These are phyloP conservation scores for Cercospora zeina DNA, from an alignment of 2,329 filamentous ascomycete species.

Conservation along the genomic window DNA sequence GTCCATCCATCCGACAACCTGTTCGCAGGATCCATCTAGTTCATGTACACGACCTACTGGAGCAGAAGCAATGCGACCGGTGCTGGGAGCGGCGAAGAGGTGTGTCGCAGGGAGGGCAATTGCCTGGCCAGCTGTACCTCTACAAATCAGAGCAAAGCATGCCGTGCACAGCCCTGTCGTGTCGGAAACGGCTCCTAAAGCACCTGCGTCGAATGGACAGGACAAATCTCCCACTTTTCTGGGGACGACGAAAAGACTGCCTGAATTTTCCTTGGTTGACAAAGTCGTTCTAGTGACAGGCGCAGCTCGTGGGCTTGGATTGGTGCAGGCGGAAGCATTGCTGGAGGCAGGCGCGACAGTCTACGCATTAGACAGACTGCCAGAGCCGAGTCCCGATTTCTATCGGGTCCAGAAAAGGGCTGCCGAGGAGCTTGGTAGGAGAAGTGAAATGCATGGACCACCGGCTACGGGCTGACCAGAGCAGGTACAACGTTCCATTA, in stretches of 20 bases:
- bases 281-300: constrained; percentile 24
- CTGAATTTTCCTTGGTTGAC: constrained; percentile 70
- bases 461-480: neutral
- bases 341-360: constrained; percentile 74
- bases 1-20: neutral
- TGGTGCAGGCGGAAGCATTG: constrained; percentile 71
- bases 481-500: constrained; percentile 64
- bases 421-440: constrained; percentile 58
- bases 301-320: constrained; percentile 64
- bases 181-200: constrained; percentile 40
- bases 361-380: constrained; percentile 65
- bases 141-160: constrained; percentile 32
- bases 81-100: constrained; percentile 12
- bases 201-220: constrained; percentile 37
- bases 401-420: constrained; percentile 64
- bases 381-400: constrained; percentile 63
- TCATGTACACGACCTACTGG: neutral
- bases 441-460: neutral
- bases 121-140: constrained; percentile 17
- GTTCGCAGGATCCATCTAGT: neutral
- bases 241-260: constrained; percentile 51
- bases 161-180: constrained; percentile 36
- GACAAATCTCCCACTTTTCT: constrained; percentile 37
- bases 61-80: neutral
- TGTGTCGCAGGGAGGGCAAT: constrained; percentile 23